Conservation (phyloP, 371 early-diverging fungal genomes). For the Mucor plumbeus region DNA sequence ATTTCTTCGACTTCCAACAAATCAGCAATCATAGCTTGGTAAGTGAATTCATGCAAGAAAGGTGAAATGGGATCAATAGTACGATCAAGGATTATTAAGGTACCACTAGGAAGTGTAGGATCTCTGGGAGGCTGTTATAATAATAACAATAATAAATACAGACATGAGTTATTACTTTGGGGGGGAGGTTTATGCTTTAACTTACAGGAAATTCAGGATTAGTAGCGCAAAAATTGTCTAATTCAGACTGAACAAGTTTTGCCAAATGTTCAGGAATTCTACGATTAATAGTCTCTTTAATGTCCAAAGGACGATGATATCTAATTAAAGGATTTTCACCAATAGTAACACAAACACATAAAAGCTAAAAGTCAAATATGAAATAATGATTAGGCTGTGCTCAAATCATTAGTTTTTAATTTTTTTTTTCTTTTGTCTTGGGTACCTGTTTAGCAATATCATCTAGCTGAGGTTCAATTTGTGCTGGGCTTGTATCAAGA, state of each 20-base stretch:
- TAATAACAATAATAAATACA: slow-evolving; percentile 1
- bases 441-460: slow-evolving; percentile 74
- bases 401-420: slow-evolving; percentile 32
- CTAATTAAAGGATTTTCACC: slow-evolving; percentile 89
- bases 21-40: slow-evolving; percentile 94
- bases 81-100: slow-evolving; percentile 88
- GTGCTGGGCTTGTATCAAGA: slow-evolving; percentile 33
- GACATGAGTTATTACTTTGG: background rate
- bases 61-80: slow-evolving; percentile 87
- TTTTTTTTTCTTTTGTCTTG: slow-evolving; percentile 49
- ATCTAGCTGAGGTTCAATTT: slow-evolving; percentile 68
- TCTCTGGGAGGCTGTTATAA: slow-evolving; percentile 56
- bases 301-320: slow-evolving; percentile 78
- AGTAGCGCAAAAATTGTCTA: slow-evolving; percentile 64
- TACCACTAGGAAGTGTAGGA: slow-evolving; percentile 70
- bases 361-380: slow-evolving; percentile 45
- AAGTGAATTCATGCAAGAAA: slow-evolving; percentile 92
- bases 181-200: too few species aligned
- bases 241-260: slow-evolving; percentile 53
- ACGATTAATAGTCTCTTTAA: slow-evolving; percentile 69
- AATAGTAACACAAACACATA: slow-evolving; percentile 77
- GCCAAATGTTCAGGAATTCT: slow-evolving; percentile 61
- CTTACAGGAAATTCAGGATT: slow-evolving; percentile 70
- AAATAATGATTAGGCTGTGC: background rate
- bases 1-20: slow-evolving; percentile 75